phyloP scores from a whole-genome alignment of 1,284 basidiomycete species.

The Malassezia yamatoensis region DNA sequence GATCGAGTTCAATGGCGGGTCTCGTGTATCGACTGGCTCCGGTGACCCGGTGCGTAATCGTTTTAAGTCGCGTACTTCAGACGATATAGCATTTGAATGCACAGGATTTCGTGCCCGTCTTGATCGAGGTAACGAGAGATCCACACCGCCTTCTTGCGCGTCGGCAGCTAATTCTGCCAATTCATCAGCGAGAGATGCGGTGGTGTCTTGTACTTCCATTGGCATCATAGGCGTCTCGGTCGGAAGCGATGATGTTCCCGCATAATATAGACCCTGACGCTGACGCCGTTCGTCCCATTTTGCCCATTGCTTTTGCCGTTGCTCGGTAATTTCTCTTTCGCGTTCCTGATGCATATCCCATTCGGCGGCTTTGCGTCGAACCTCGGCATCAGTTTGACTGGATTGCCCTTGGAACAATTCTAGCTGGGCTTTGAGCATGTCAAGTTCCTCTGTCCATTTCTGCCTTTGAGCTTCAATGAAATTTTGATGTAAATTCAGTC shows the following conservation, averaged over 20 bases:
- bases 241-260: background rate
- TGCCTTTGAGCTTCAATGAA: background rate
- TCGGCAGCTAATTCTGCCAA: too few relatives aligned
- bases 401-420: background rate
- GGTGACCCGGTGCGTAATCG: too few relatives aligned
- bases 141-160: too few relatives aligned
- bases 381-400: background rate
- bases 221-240: background rate
- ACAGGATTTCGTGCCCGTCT: too few relatives aligned
- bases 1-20: too few relatives aligned
- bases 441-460: background rate
- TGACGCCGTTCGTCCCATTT: conserved; percentile 7
- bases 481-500: background rate
- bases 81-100: too few relatives aligned
- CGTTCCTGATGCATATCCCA: conserved; percentile 8
- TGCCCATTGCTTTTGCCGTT: background rate
- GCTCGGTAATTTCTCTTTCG: background rate
- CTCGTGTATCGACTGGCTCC: too few relatives aligned
- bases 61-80: too few relatives aligned
- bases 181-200: too few relatives aligned
- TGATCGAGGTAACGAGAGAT: too few relatives aligned
- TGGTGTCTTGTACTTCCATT: background rate
- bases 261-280: background rate
- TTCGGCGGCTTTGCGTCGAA: conserved; percentile 8
- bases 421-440: background rate